Evolutionary conservation across 306 rosid genomes (phyloP), one percentile per base, ranked within the genome.

Genomic region (Abrus pulchellus): DNA sequence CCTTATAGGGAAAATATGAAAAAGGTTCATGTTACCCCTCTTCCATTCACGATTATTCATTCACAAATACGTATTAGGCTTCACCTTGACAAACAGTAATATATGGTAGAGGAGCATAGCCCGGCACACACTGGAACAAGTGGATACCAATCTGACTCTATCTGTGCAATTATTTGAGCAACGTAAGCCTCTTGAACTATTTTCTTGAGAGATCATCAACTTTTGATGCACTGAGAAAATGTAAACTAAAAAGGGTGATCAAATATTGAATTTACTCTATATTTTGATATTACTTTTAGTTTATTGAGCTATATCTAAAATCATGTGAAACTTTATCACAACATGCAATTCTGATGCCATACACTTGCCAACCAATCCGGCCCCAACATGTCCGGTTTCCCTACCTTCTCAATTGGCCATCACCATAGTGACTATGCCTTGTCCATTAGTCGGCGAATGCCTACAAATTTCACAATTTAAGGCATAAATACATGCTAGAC

Each of bases 381-480:
- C 13, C 71, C 71, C 57, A 69, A 75, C 55, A 64, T 75, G 53
- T 9, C 74, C 56, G 41, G 14, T 74, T 67, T 67, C 14, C 27
- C 20, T 48, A 57, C 41, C n/a, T 54, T 65, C 65, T 7, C 27
- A 14, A 66, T 68, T 74, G 72, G 29, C 43, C 83, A 67, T 40
- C 77, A 5, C 73, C 73, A 6, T 66, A 30, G 38, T 43, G 20
- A 47, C 48, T 66, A 0, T 66, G 14, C 20, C 6, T 52, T 78
- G 69, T 75, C 81, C 81, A 50, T 27, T 5, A 67, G 3, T 63
- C 53, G 43, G 73, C 28, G 28, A 74, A 60, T 74, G 75, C 38
- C 29, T 45, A 69, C 87, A 84, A 54, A 69, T 1, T 53, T 49
- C 75, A 29, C 41, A 75, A 80, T 80, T 36, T 43, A 64, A 75